phyloP scores from a whole-genome alignment of 306 rosid species.

The Glycine soja region DNA sequence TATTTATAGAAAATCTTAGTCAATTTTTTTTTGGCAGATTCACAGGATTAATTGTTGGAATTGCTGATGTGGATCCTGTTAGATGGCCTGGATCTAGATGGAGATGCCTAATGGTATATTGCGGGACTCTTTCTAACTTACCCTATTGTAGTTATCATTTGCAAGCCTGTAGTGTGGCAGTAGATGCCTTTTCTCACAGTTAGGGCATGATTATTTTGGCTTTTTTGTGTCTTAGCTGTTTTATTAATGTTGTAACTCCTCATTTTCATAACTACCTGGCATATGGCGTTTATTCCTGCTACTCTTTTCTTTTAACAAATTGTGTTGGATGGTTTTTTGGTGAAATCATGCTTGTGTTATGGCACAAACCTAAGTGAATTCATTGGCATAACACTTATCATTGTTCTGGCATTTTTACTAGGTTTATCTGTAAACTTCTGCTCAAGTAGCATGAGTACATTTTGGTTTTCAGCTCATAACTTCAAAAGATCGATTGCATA shows the following conservation, averaged over 20 bases:
- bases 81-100: slow-evolving; percentile 95
- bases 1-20: slow-evolving; percentile 17
- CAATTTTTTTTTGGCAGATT: slow-evolving; percentile 54
- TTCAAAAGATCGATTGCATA: not conserved
- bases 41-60: slow-evolving; percentile 76
- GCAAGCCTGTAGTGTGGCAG: not conserved
- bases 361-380: too few relatives aligned
- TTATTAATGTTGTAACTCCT: not conserved
- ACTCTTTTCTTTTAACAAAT: not conserved
- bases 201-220: not conserved
- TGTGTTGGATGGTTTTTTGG: not conserved
- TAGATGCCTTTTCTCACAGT: too few relatives aligned
- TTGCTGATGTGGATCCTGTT: slow-evolving; percentile 71
- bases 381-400: not conserved
- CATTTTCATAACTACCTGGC: not conserved
- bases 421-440: not conserved
- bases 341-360: too few relatives aligned
- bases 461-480: not conserved
- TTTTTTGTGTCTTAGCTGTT: not conserved
- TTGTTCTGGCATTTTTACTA: not conserved
- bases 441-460: not conserved
- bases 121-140: not conserved
- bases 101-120: slow-evolving; percentile 77
- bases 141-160: not conserved
- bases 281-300: not conserved